Base-by-base conservation (phyloP, 306 rosid species). In the Pyrus betulifolia region DNA sequence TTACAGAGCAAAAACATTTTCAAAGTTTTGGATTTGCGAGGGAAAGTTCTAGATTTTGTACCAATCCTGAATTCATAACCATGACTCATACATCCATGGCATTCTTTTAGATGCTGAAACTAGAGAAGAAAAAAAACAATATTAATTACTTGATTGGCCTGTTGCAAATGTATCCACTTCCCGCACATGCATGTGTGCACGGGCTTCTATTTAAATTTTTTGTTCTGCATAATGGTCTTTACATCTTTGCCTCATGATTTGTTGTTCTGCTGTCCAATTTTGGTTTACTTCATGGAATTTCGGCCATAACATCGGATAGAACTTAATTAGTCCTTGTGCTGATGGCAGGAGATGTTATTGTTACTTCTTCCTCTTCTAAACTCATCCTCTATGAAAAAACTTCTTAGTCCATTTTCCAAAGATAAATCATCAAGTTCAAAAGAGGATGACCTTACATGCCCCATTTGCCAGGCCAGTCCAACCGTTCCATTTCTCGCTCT, bases 331-430 rank as follows among this genome's bases (percentile, higher is more conserved):
- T 69, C 67, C 27, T 74, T 73, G 73, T 80, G 75, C 76, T 88
- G 68, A 67, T 92, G 76, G 84, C 96, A 96, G 99, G 99, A 96
- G 81, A 92, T 96, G 99, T 76, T 96, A 82, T 79, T 96, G 85
- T 70, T 96, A 82, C 99, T 92, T 65, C 99, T 96, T 85, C 99
- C 99, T 78, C 97, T 96, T 75, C 96, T 96, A 15, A 96, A 92
- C 83, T 96, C 99, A 75, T 87, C 96, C 11, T 91, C 98, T 0
- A 74, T 92, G 71, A 91, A 85, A 87, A 96, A 88, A 86, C 87
- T 96, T 60, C 87, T 92, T 40, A 71, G 87, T 46, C 98, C 97
- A 70, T 96, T 96, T 77, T 89, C 99, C 4, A 92, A 89, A 86
- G 96, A 91, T 80, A 91, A 96, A 84, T 89, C 98, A 40, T 89